Conservation (phyloP, 768 basidiomycete species). For the Scleroderma citrinum region DNA sequence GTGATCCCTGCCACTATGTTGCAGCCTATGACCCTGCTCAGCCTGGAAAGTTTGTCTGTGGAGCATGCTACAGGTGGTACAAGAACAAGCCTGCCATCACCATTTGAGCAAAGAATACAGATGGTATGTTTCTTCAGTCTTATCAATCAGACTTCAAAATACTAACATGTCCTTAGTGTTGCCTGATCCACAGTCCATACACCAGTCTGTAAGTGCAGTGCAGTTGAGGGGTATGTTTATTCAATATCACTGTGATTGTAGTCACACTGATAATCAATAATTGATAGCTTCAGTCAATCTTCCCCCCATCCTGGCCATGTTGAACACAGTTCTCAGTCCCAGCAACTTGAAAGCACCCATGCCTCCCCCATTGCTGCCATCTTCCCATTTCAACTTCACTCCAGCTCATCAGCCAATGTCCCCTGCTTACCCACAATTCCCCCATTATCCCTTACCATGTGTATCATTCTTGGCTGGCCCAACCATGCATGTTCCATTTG, state of each 20-base stretch:
- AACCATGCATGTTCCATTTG: not conserved
- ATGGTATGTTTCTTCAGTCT: not conserved
- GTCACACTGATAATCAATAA: not conserved
- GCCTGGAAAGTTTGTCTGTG: constrained; percentile 1
- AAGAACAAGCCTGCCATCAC: not conserved
- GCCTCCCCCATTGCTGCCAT: too few relatives aligned
- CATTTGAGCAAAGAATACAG: not conserved
- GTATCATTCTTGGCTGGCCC: not conserved
- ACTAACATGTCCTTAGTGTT: not conserved
- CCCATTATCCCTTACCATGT: not conserved
- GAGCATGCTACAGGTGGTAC: constrained; percentile 1
- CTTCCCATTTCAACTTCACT: not conserved
- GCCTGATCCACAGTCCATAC: not conserved
- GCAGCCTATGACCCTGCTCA: not conserved
- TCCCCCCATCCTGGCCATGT: not conserved
- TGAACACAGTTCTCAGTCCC: not conserved
- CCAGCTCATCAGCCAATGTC: too few relatives aligned
- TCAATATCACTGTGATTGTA: not conserved
- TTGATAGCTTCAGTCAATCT: not conserved
- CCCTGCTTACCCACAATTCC: too few relatives aligned
- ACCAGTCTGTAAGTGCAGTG: not conserved
- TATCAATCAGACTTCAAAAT: not conserved
- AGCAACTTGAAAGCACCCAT: too few relatives aligned
- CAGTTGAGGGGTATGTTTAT: not conserved
- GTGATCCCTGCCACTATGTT: constrained; percentile 4